These are phyloP conservation scores for Phytophthora macrochlamydospora DNA, from an alignment of 352 stramenopile genomes.

Conservation along the genomic window DNA sequence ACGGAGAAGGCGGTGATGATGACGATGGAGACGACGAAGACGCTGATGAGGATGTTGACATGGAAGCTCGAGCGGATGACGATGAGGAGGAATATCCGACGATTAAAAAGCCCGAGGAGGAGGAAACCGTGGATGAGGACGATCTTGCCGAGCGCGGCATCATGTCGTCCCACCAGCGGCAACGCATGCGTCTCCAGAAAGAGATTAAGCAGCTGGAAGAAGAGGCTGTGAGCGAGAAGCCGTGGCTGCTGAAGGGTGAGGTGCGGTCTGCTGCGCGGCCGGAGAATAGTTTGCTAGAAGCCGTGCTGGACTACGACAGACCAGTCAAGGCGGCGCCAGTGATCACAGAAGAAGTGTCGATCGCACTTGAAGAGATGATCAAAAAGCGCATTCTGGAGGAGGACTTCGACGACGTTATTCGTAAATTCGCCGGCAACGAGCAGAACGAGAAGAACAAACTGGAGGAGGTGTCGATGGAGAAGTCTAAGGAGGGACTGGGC, in stretches of 20 bases:
- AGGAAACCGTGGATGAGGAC: slow-evolving; percentile 52
- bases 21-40: slow-evolving; percentile 45
- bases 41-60: slow-evolving; percentile 53
- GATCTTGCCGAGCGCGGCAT: slow-evolving; percentile 80
- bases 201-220: slow-evolving; percentile 90
- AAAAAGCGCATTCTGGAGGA: slow-evolving; percentile 95
- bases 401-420: slow-evolving; percentile 95
- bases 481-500: slow-evolving; percentile 89
- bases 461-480: slow-evolving; percentile 93
- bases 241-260: slow-evolving; percentile 94
- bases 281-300: slow-evolving; percentile 93
- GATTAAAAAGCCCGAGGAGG: slow-evolving; percentile 68
- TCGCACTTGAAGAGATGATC: slow-evolving; percentile 93
- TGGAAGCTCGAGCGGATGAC: slow-evolving; percentile 36
- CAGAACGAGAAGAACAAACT: slow-evolving; percentile 85
- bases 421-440: slow-evolving; percentile 85
- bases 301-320: slow-evolving; percentile 93
- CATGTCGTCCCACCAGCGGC: slow-evolving; percentile 80
- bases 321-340: slow-evolving; percentile 91
- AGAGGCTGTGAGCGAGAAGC: slow-evolving; percentile 92
- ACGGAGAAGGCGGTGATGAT: slow-evolving; percentile 46
- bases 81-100: slow-evolving; percentile 65
- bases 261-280: slow-evolving; percentile 84
- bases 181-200: slow-evolving; percentile 67
- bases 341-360: slow-evolving; percentile 93